A percentile compares a stretch with the other conserved stretches of the same genome.
Evolutionary conservation across 768 basidiomycete genomes (phyloP).

Genomic region (Fomitopsis pulvina): DNA sequence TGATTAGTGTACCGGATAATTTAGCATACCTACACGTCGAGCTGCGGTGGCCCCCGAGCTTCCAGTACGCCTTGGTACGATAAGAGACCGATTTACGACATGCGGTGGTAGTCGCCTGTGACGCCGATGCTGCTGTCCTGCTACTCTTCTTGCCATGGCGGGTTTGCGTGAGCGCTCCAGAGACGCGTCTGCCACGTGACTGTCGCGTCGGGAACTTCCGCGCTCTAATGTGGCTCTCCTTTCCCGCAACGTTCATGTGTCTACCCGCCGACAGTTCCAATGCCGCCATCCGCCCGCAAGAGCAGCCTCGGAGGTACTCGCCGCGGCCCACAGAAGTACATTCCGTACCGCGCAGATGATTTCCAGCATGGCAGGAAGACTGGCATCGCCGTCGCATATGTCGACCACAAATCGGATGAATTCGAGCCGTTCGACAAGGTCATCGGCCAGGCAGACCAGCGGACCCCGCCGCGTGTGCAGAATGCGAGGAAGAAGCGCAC

Average conservation of each 20-base stretch:
- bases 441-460: constrained; percentile 60
- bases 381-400: constrained; percentile 59
- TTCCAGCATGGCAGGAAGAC: constrained; percentile 76
- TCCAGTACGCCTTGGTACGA: too few species aligned
- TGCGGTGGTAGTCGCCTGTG: too few species aligned
- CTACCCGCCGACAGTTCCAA: constrained; percentile 3
- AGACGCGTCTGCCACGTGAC: background rate
- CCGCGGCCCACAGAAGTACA: constrained; percentile 58
- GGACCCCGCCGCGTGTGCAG: constrained; percentile 54
- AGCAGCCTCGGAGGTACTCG: constrained; percentile 37
- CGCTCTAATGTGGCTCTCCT: background rate
- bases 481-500: constrained; percentile 33
- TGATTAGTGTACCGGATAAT: background rate
- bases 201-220: background rate
- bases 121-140: too few species aligned
- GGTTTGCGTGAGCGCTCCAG: background rate
- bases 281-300: constrained; percentile 29
- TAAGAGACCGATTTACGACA: too few species aligned
- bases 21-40: background rate
- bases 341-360: constrained; percentile 76
- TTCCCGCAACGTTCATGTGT: background rate
- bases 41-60: too few species aligned
- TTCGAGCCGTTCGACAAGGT: constrained; percentile 79
- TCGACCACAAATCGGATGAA: constrained; percentile 72
- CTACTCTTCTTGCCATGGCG: too few species aligned